These are phyloP conservation scores for Pisolithus marmoratus DNA, from an alignment of 768 basidiomycete genomes.

Conservation along the genomic window DNA sequence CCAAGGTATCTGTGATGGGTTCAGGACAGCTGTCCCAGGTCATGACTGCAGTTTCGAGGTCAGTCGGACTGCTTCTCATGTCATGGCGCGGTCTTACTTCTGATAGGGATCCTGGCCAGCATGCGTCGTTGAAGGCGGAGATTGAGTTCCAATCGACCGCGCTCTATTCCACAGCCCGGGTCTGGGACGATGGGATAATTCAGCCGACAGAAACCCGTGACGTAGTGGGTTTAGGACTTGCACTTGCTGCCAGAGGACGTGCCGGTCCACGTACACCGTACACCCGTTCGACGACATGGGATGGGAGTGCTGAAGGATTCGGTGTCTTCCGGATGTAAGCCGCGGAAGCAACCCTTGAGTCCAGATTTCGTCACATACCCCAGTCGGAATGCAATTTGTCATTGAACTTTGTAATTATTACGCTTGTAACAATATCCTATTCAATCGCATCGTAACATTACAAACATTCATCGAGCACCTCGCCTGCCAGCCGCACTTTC, in stretches of 20 bases:
- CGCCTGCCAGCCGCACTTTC: too few species aligned
- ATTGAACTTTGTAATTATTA: too few species aligned
- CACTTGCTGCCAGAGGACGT: constrained; percentile 56
- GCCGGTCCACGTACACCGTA: constrained; percentile 8
- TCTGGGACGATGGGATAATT: constrained; percentile 95
- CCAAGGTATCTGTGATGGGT: constrained; percentile 94
- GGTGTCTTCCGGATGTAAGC: constrained; percentile 90
- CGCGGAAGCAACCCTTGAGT: background rate
- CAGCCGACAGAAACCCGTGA: constrained; percentile 84
- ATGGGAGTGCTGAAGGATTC: constrained; percentile 65
- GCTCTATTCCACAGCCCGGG: constrained; percentile 81
- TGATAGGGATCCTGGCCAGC: constrained; percentile 72
- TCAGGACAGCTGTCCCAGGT: constrained; percentile 89
- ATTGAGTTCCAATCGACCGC: constrained; percentile 89
- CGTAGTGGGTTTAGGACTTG: constrained; percentile 82
- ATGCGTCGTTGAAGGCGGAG: constrained; percentile 64
- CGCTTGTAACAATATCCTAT: background rate
- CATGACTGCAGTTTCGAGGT: constrained; percentile 87
- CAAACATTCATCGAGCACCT: constrained; percentile 8
- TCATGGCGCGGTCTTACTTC: background rate
- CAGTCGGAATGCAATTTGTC: too few species aligned
- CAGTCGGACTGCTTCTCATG: constrained; percentile 15
- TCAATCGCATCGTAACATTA: constrained; percentile 13
- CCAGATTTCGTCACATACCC: background rate
- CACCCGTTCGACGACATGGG: constrained; percentile 52